Percentiles rank a stretch among this genome's conserved stretches.
These are phyloP conservation scores for Lathyrus oleraceus DNA, from an alignment of 306 rosid species.

Conservation along the genomic window DNA sequence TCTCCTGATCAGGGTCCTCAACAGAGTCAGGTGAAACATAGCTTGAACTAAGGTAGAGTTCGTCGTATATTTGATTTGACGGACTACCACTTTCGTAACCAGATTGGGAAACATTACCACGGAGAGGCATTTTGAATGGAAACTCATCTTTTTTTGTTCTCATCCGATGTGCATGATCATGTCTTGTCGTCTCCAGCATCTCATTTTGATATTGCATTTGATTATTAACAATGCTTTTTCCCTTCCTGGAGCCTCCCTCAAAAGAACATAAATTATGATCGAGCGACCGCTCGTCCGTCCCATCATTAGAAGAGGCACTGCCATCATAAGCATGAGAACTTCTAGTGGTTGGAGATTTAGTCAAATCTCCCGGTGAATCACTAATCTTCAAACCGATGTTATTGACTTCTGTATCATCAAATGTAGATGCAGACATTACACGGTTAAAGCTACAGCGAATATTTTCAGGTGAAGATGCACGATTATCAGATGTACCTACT, in stretches of 20 bases:
- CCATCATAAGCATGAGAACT: slow-evolving; percentile 71
- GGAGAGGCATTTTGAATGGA: slow-evolving; percentile 43
- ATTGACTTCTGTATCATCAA: slow-evolving; percentile 39
- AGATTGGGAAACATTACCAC: slow-evolving; percentile 32
- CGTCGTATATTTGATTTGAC: slow-evolving; percentile 46
- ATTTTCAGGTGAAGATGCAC: slow-evolving; percentile 39
- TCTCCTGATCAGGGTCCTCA: slow-evolving; percentile 63
- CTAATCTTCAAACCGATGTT: slow-evolving; percentile 52
- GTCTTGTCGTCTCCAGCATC: slow-evolving; percentile 42
- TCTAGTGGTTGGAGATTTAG: slow-evolving; percentile 53
- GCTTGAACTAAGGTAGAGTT: slow-evolving; percentile 51
- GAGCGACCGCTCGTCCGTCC: slow-evolving; percentile 51
- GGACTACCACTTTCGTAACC: slow-evolving; percentile 58
- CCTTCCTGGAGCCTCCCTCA: slow-evolving; percentile 47
- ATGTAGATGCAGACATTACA: slow-evolving; percentile 42
- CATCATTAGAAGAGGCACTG: slow-evolving; percentile 75
- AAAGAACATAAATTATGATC: slow-evolving; percentile 37
- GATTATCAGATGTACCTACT: slow-evolving; percentile 23
- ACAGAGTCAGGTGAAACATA: slow-evolving; percentile 51
- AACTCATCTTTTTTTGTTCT: slow-evolving; percentile 50
- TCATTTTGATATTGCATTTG: slow-evolving; percentile 43
- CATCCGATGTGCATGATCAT: slow-evolving; percentile 42
- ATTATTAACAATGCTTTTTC: slow-evolving; percentile 37
- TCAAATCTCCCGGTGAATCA: slow-evolving; percentile 37
- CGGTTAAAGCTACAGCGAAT: slow-evolving; percentile 30